Base-by-base conservation (phyloP, 176 grass and related monocot genomes). In the Avena sativa region DNA sequence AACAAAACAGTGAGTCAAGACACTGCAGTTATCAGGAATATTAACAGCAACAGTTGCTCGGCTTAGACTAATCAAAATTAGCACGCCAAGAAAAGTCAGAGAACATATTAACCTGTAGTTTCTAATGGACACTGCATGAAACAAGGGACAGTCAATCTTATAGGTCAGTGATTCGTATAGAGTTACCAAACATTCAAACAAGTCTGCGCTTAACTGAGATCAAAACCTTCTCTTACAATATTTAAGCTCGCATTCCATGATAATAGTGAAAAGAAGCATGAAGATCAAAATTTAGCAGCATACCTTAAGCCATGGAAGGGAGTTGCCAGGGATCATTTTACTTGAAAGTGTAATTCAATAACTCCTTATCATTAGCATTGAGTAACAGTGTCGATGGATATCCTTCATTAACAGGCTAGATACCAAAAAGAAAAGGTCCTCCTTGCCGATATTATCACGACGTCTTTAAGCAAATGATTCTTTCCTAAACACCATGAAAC, bases 261-360 rank as follows among this genome's bases (percentile, higher is more conserved):
- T 10, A 83, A 84, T 74, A 46, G 12, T 50, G 36, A 74, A 38
- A 4, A 65, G 49, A 49, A 79, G 58, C 20, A 78, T 40, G 23
- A 75, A 74, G 34, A 10, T 80, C 9, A 20, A 49, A 52, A 83
- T 40, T 61, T 25, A 40, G 28, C 30, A 88, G 19, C 82, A 88
- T 88, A 88, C 76, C 81, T 88, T 17, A 23, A 63, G 76, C 71
- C 20, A 87, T 85, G 81, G 68, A 85, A 70, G 87, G 25, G 55
- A 91, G 69, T 63, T 23, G 69, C 76, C 43, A 84, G 58, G 38
- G 26, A 43, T 52, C 61, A 13, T 50, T 81, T 61, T 28, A 53
- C 46, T 88, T 69, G 40, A 32, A 88, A 76, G 51, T 32, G 20
- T 43, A 71, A 28, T 70, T 34, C 38, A 75, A 84, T 13, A 77